phyloP scores from a whole-genome alignment of 352 stramenopile genomes.

The Pythium oligandrum region DNA sequence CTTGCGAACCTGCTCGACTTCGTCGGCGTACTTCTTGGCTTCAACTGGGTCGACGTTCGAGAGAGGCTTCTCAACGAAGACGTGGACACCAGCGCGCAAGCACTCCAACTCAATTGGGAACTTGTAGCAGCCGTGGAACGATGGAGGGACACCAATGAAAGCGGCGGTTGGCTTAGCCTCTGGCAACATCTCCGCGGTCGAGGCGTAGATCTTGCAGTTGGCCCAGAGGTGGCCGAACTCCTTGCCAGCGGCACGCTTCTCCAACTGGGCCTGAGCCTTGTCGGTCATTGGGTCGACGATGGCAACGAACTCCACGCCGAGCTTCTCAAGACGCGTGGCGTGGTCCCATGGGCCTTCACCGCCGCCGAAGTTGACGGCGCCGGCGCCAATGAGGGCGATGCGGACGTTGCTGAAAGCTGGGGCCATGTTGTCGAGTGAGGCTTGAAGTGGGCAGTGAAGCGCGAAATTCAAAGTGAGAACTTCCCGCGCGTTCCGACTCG shows the following conservation, averaged over 20 bases:
- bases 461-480: too few species aligned
- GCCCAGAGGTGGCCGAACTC: conserved; percentile 25
- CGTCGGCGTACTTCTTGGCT: conserved; percentile 21
- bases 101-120: conserved; percentile 28
- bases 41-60: conserved; percentile 28
- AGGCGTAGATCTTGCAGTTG: conserved; percentile 21
- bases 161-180: conserved; percentile 23
- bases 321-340: conserved; percentile 28
- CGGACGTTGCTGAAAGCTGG: conserved; percentile 14
- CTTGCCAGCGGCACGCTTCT: conserved; percentile 14
- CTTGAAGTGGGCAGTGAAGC: not conserved
- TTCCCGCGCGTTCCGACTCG: too few species aligned
- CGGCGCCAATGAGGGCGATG: conserved; percentile 27
- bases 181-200: conserved; percentile 27
- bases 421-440: conserved; percentile 8
- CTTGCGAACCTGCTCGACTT: conserved; percentile 18
- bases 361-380: conserved; percentile 33
- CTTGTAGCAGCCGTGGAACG: conserved; percentile 34
- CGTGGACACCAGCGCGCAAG: conserved; percentile 24
- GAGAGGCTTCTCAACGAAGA: conserved; percentile 33
- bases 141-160: conserved; percentile 32
- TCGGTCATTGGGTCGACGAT: conserved; percentile 27
- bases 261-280: conserved; percentile 22
- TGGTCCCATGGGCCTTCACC: conserved; percentile 33
- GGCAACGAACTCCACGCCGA: conserved; percentile 23